phyloP scores from a whole-genome alignment of 2,329 filamentous ascomycete species.

The Trichoderma pleuroti region DNA sequence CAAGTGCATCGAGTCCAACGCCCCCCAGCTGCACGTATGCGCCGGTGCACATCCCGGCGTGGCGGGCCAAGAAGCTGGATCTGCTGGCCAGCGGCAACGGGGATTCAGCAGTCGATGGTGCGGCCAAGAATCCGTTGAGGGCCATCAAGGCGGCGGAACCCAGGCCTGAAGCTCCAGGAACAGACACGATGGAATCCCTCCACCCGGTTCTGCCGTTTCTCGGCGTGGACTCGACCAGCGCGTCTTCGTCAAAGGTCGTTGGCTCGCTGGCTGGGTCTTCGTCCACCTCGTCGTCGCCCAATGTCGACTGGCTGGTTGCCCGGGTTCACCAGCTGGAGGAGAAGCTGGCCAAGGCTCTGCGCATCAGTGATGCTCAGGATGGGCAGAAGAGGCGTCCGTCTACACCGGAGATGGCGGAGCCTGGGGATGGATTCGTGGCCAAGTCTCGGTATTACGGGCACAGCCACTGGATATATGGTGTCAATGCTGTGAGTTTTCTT shows the following conservation, averaged over 20 bases:
- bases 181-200: background rate
- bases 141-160: slow-evolving; percentile 4
- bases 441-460: slow-evolving; percentile 47
- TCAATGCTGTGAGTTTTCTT: slow-evolving; percentile 37
- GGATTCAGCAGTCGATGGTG: background rate
- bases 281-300: slow-evolving; percentile 24
- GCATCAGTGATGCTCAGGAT: slow-evolving; percentile 24
- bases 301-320: slow-evolving; percentile 35
- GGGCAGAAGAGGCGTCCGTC: slow-evolving; percentile 1
- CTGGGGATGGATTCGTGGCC: slow-evolving; percentile 36
- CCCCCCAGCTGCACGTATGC: slow-evolving; percentile 53
- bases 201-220: background rate
- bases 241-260: slow-evolving; percentile 26
- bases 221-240: background rate
- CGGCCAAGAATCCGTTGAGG: background rate
- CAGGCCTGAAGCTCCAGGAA: background rate
- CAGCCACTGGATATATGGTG: slow-evolving; percentile 50
- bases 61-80: slow-evolving; percentile 24
- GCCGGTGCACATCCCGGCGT: slow-evolving; percentile 33
- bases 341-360: slow-evolving; percentile 34
- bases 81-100: background rate
- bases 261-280: slow-evolving; percentile 26
- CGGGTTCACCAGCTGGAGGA: slow-evolving; percentile 44
- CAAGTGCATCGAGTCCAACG: slow-evolving; percentile 56
- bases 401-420: slow-evolving; percentile 17